A percentile compares a stretch with the other conserved stretches of the same genome.
phyloP scores from a whole-genome alignment of 31 red algal species.

The Porphyra umbilicalis region DNA sequence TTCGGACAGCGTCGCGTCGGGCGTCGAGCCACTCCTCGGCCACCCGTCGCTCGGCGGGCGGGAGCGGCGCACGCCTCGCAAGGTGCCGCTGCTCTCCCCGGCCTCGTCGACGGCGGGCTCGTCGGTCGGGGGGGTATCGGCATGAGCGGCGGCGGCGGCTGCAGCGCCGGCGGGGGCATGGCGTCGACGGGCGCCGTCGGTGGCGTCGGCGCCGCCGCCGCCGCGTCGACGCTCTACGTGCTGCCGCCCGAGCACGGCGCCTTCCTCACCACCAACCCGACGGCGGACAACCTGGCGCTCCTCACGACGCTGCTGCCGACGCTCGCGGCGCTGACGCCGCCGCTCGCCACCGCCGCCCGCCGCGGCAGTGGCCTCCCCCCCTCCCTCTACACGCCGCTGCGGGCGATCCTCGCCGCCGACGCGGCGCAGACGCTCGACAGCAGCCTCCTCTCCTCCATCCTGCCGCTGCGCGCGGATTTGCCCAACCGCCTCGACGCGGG shows the following conservation, averaged over 20 bases:
- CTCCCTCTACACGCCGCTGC: slow-evolving; percentile 26
- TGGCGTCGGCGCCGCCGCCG: neutral
- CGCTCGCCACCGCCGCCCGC: neutral
- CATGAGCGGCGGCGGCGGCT: no score
- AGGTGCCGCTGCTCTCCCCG: neutral
- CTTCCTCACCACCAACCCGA: slow-evolving; percentile 31
- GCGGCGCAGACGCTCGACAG: slow-evolving; percentile 54
- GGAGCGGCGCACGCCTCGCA: neutral
- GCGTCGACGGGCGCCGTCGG: no score
- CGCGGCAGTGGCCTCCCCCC: slow-evolving; percentile 30
- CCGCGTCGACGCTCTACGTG: neutral
- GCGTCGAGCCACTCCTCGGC: neutral
- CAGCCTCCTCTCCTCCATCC: slow-evolving; percentile 45
- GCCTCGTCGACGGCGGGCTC: neutral
- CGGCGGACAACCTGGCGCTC: neutral
- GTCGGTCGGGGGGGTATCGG: no score
- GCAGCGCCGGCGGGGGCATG: no score
- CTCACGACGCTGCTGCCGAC: neutral
- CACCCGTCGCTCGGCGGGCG: neutral
- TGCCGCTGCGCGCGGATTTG: slow-evolving; percentile 23
- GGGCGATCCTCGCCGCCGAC: slow-evolving; percentile 53
- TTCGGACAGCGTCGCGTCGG: neutral
- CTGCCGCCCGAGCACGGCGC: slow-evolving; percentile 48
- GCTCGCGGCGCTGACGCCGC: neutral
- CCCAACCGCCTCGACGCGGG: slow-evolving; percentile 17